Base-by-base conservation (phyloP, 331 rosid species). In the Spiraea crenata region DNA sequence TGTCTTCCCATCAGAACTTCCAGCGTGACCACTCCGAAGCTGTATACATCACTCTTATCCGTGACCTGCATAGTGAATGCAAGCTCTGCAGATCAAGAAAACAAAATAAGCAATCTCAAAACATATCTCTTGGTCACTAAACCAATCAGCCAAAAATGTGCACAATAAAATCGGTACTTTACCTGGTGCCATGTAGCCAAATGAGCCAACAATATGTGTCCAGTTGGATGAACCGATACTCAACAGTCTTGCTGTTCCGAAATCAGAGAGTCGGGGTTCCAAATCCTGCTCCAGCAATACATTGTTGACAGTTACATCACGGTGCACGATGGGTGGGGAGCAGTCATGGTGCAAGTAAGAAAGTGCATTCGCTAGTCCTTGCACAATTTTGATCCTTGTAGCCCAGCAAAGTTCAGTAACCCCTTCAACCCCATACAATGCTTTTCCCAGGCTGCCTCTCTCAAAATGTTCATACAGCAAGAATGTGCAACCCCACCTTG, bases 111-210 rank as follows among this genome's bases (percentile, higher is more conserved):
- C 6, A 0, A 0, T 31, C 66, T 15, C 3, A n/a, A 16, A 38
- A 15, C 6, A 3, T 49, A 35, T 31, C 19, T 60, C n/a, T 25
- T 25, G 3, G 9, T 0, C 9, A 40, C 10, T 37, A 10, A 14
- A 1, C n/a, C 39, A 0, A 16, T 40, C 1, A 67, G 5, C 11
- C 38, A 48, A 13, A 12, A 6, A 46, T n/a, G 17, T 15, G 14
- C 17, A 25, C 3, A 0, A 2, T 25, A 25, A 48, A 20, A 15
- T 8, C 7, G 17, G 3, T 34, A 35, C 13, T 4, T 34, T 83
- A 88, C 96, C 90, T 65, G 90, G 92, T 67, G 96, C 93, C 81
- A 85, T 90, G 79, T 87, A 84, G 65, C 97, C 97, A 49, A 74
- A 79, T 5, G 86, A 81, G 14, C 97, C 90, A 31, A 81, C 92